Conservation (phyloP, 1,139 yeast species). For the Nadsonia starkeyi-henricii region DNA sequence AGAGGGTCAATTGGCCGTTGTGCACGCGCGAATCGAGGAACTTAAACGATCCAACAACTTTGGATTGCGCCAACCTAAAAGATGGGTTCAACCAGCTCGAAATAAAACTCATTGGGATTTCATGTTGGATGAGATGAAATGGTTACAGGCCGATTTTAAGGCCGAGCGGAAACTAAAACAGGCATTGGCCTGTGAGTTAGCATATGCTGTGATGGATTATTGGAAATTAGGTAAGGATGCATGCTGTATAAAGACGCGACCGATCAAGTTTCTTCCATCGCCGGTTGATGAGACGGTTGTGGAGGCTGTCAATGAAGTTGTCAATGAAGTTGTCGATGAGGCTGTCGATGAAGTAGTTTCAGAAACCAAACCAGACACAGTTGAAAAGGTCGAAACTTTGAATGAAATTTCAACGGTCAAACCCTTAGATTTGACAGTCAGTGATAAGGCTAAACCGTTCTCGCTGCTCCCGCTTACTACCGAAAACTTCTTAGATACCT, state of each 20-base stretch:
- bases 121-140: constrained; percentile 62
- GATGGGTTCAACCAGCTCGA: constrained; percentile 54
- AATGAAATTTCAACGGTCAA: too few species aligned
- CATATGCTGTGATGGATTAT: constrained; percentile 62
- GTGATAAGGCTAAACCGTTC: not conserved
- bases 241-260: constrained; percentile 42
- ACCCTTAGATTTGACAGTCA: too few species aligned
- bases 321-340: constrained; percentile 2
- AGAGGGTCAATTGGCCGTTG: constrained; percentile 92
- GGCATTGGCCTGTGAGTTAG: constrained; percentile 54
- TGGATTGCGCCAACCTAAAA: constrained; percentile 79
- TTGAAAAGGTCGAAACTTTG: not conserved
- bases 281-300: constrained; percentile 6
- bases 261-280: constrained; percentile 21
- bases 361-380: not conserved
- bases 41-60: constrained; percentile 76
- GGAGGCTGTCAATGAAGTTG: constrained; percentile 2
- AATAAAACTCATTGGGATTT: constrained; percentile 55
- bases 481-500: not conserved
- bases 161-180: constrained; percentile 58
- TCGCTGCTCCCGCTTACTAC: not conserved
- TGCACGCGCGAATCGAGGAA: constrained; percentile 85
- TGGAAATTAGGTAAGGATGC: constrained; percentile 59
- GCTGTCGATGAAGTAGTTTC: constrained; percentile 4
- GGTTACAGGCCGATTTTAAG: constrained; percentile 72